Evolutionary conservation across 148 eudicot species (phyloP), one percentile per base, ranked within the genome.

Genomic region (Vaccinium vitisidaea): DNA sequence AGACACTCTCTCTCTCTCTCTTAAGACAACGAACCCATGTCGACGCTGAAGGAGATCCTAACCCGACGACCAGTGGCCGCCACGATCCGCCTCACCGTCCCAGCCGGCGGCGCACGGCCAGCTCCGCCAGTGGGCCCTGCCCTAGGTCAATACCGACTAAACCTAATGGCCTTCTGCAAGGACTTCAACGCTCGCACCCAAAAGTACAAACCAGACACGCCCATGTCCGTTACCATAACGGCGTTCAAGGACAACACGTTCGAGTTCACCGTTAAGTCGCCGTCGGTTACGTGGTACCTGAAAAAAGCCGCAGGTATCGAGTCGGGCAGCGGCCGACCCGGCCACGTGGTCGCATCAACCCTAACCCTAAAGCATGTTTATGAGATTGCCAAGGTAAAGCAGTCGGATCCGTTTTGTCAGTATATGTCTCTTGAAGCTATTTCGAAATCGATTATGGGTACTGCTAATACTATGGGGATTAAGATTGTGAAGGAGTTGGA

Each of bases 111-210:
- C 6, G 99, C 99, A 0, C 84, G 90, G 11, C 98, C 98, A 0
- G 97, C 92, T 4, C 98, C 98, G 0, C 98, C 99, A 0, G 97
- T 96, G 0, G 99, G 99, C 0, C 97, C 97, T 0, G 97, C 95
- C 0, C 75, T 96, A 3, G 99, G 99, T 81, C 98, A 96, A 69
- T 91, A 94, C 88, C 77, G 93, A 48, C 89, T 96, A 0, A 96
- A 96, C 84, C 93, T 92, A 21, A 96, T 96, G 99, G 94, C 98
- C 11, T 96, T 96, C 74, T 93, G 95, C 92, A 95, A 95, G 87
- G 98, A 95, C 85, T 95, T 95, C 92, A 95, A 95, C 21, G 99
- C 98, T 0, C 87, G 94, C 2, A 96, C 99, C 8, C 99, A 96
- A 58, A 92, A 94, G 49, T 94, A 90, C 95, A 96, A 96, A 82